Evolutionary conservation across 2,329 filamentous ascomycete genomes (phyloP).

Genomic region (Aspergillus sergii): DNA sequence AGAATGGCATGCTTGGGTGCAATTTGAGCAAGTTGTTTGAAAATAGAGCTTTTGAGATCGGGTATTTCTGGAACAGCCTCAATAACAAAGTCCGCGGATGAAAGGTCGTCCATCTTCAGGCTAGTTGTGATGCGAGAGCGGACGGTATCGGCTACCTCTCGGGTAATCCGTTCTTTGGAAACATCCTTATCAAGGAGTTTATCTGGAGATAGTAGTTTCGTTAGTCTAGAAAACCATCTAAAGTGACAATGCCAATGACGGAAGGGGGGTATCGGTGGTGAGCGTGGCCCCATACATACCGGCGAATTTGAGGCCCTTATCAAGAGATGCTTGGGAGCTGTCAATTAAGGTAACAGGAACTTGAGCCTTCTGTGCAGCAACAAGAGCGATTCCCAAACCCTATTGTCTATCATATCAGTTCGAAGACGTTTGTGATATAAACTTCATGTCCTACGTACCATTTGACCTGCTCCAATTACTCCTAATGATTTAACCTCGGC

Average conservation of each 20-base stretch:
- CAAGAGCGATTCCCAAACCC: slow-evolving; percentile 94
- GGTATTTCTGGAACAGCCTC: slow-evolving; percentile 95
- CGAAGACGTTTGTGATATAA: neutral
- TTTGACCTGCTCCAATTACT: slow-evolving; percentile 92
- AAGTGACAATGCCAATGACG: neutral
- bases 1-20: slow-evolving; percentile 84
- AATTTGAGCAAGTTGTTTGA: slow-evolving; percentile 77
- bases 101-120: slow-evolving; percentile 75
- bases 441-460: slow-evolving; percentile 62
- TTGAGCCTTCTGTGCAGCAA: slow-evolving; percentile 81
- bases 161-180: slow-evolving; percentile 79
- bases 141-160: slow-evolving; percentile 74
- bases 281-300: slow-evolving; percentile 52
- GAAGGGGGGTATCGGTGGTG: neutral
- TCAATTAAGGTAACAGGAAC: slow-evolving; percentile 88
- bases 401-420: slow-evolving; percentile 45
- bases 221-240: neutral
- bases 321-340: slow-evolving; percentile 77
- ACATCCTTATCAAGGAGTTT: slow-evolving; percentile 94
- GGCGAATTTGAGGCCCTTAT: slow-evolving; percentile 88
- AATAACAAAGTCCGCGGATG: slow-evolving; percentile 91
- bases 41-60: slow-evolving; percentile 84
- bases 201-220: slow-evolving; percentile 55
- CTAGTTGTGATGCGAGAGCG: slow-evolving; percentile 70
- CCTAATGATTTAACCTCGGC: slow-evolving; percentile 83